phyloP scores from a whole-genome alignment of 345 rosid genomes.

The Noccaea bulbosa region DNA sequence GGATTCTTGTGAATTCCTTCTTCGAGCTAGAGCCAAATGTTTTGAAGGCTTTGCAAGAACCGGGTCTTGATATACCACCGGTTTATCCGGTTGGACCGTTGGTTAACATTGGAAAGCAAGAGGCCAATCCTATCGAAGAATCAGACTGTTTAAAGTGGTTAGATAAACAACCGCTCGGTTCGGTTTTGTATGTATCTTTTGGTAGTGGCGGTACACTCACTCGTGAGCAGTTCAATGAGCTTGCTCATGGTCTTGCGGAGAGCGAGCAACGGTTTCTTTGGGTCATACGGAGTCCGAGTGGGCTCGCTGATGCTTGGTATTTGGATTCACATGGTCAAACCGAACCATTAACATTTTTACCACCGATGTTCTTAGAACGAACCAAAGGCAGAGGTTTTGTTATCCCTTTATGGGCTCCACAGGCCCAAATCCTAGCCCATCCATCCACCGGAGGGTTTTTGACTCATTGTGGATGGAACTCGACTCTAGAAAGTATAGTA shows the following conservation, averaged over 20 bases:
- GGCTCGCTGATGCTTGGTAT: conserved; percentile 54
- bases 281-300: conserved; percentile 75
- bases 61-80: conserved; percentile 55
- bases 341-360: conserved; percentile 63
- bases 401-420: conserved; percentile 88
- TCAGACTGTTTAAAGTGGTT: conserved; percentile 83
- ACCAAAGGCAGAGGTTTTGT: conserved; percentile 64
- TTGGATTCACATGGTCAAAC: conserved; percentile 49
- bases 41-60: conserved; percentile 49
- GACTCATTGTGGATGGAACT: conserved; percentile 93
- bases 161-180: conserved; percentile 75
- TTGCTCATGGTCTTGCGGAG: conserved; percentile 78
- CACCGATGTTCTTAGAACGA: conserved; percentile 66
- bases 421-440: conserved; percentile 73
- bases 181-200: conserved; percentile 81
- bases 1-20: conserved; percentile 65
- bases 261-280: conserved; percentile 84
- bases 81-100: conserved; percentile 76
- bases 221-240: conserved; percentile 60
- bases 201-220: conserved; percentile 94
- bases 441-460: conserved; percentile 79
- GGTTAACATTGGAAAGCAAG: conserved; percentile 47
- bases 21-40: conserved; percentile 58
- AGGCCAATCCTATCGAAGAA: background rate
- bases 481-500: conserved; percentile 72